Evolutionary conservation across 306 rosid species (phyloP), one percentile per base, ranked within the genome.

Genomic region (Medicago lupulina): DNA sequence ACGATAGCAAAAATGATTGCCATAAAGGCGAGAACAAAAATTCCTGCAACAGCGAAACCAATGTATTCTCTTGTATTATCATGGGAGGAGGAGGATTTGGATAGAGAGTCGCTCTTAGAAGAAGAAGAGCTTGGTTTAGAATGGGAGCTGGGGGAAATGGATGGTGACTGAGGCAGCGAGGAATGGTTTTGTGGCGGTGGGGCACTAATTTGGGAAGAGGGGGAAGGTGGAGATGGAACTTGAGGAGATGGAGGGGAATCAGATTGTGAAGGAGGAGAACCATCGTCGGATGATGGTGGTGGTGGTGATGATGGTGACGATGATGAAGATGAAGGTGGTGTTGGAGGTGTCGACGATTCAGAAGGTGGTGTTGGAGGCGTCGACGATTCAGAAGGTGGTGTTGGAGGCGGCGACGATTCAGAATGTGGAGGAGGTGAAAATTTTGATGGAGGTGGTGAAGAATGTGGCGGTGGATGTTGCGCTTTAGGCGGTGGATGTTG

Each of bases 11-110:
- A 64, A 49, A 87, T 0, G 4, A 79, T 6, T 0, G 83, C 90
- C 39, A 95, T 4, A 39, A 95, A 36, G 23, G 79, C 83, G 14
- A 95, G 1, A 55, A 85, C 1, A 60, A 84, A 50, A 63, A 88
- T 78, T 51, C 86, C 90, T 5, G 86, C 93, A 1, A 88, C 7
- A 1, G 88, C 65, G 8, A 73, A 58, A 18, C 91, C 98, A 15
- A 87, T 31, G n/a, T 72, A 51, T 28, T 86, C 65, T 0, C 61
- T 83, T 0, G 83, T 28, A 2, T 53, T 25, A 41, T 11, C 15
- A 47, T 14, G 16, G 55, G 77, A 43, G 43, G 60, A 9, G 9
- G 55, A 31, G 47, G 84, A 49, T 19, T 17, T 62, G 15, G 89
- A 16, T 8, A 54, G 50, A 2, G 60, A 15, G 9, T 76, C 16